Base-by-base conservation (phyloP, 129 eudicot genomes). In the Dittrichia graveolens region DNA sequence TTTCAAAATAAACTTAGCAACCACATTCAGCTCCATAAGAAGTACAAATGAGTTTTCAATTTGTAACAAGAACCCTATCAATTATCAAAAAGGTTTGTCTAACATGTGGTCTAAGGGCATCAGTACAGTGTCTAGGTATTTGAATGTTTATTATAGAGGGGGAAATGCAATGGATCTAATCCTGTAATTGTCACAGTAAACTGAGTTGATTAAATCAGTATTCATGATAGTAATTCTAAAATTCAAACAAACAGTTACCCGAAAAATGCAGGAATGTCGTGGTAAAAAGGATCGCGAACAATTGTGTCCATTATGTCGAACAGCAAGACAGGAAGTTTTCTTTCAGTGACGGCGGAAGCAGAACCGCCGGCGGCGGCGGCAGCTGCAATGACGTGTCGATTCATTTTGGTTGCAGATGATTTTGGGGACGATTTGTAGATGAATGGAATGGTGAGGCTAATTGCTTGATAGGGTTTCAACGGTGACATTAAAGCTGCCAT, bases 241-340 rank as follows among this genome's bases (percentile, higher is more conserved):
- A 58, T 0, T 45, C 19, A 61, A 38, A 39, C 2, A 61, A 48
- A 18, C 52, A 60, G 8, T 18, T 76, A 93, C 98, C 98, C 83
- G 74, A 93, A 93, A 70, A 89, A 93, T 9, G 90, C 83, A 45
- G 96, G 98, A 64, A 93, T 63, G 52, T 89, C 85, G 5, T 85
- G 83, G 73, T 87, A 87, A 72, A 93, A 93, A 3, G 98, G 98
- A 74, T 93, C 98, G 31, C 92, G 88, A 79, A 93, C 96, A 49
- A 93, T 80, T 1, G 98, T 93, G 58, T 87, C 96, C 98, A 93
- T 89, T 6, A 93, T 82, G 57, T 93, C 98, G 65, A 93, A 93
- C 37, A 93, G 65, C 63, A 93, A 44, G 6, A 93, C 80, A 4
- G 98, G 98, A 40, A 92, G 88, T 80, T 87, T 83, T 48, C 89